Evolutionary conservation across 2,329 filamentous ascomycete species (phyloP), one percentile per base, ranked within the genome.

Genomic region (Boeremia lycopersici): DNA sequence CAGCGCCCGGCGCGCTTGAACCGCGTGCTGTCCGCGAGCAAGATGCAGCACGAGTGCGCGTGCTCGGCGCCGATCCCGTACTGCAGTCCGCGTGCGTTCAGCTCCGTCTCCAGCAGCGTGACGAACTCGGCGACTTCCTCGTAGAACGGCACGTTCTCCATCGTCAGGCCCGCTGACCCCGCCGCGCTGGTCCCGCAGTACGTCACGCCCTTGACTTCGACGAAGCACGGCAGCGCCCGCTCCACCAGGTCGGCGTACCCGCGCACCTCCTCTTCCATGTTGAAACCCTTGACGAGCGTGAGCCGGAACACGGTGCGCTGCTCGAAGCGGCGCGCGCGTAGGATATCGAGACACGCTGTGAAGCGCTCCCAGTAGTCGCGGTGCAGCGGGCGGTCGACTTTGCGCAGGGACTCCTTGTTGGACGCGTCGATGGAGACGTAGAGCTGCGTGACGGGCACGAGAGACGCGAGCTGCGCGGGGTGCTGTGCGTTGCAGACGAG

Each of bases 281-380:
- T 98, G 84, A 99, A 98, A 3, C 93, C 93, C 78, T 98, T 98
- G 71, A 98, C 95, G 2, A 99, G 86, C 0, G 93, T 98, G 3
- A 98, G 83, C 1, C 95, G 87, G 81, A 96, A 98, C 4, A 98
- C 95, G 6, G 95, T 98, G 49, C 93, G 88, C 73, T 97, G 93
- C 49, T 87, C 83, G 79, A 90, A 89, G 35, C 93, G 86, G 76
- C 90, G 89, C 73, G 90, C 89, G 13, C 90, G 86, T 19, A 98
- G 79, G 59, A 99, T 96, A 56, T 96, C 91, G 30, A 98, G 84
- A 70, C 95, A 98, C 29, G 89, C 84, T 71, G 90, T 87, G 83
- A 98, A 97, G 5, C 95, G 87, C 77, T 97, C 93, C 95, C 93
- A 98, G 77, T 96, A 99, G 77, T 98, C 93, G 45, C 95, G 86